These are phyloP conservation scores for Parmelia sp. DNA, from an alignment of 495 filamentous ascomycete genomes.

Conservation along the genomic window DNA sequence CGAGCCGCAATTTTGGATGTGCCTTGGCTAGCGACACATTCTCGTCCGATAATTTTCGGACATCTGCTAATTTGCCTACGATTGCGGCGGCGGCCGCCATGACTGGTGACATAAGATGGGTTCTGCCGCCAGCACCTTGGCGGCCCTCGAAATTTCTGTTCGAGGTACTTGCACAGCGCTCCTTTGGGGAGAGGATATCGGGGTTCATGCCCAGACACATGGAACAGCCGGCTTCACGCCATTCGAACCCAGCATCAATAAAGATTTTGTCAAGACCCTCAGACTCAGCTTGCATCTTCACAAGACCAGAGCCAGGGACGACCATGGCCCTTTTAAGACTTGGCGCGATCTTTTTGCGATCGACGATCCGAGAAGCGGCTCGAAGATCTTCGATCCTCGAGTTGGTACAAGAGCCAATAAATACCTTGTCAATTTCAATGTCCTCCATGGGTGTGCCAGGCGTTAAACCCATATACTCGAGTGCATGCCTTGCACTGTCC, in stretches of 20 bases:
- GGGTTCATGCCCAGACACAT: conserved; percentile 99
- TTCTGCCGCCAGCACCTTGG: conserved; percentile 88
- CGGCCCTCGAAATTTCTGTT: conserved; percentile 98
- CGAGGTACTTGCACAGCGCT: conserved; percentile 90
- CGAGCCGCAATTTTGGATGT: conserved; percentile 47
- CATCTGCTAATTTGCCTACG: conserved; percentile 83
- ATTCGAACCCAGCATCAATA: conserved; percentile 87
- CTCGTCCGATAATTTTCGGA: conserved; percentile 64
- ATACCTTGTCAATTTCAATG: conserved; percentile 85
- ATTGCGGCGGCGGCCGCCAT: conserved; percentile 93
- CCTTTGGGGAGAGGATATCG: conserved; percentile 88
- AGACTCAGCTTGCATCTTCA: conserved; percentile 86
- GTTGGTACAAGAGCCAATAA: conserved; percentile 98
- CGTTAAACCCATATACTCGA: conserved; percentile 93
- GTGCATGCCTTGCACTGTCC: conserved; percentile 66
- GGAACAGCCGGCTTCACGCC: conserved; percentile 94
- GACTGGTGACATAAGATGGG: conserved; percentile 92
- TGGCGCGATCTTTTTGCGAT: conserved; percentile 73
- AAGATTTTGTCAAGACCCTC: conserved; percentile 95
- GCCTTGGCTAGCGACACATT: conserved; percentile 54
- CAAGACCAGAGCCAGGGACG: conserved; percentile 88
- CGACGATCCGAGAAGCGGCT: conserved; percentile 75
- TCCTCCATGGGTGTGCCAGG: conserved; percentile 86
- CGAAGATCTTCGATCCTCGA: conserved; percentile 94
- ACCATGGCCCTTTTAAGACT: conserved; percentile 94